phyloP scores from a whole-genome alignment of 225 moss, liverwort and hornwort genomes.

The Polytrichum commune region DNA sequence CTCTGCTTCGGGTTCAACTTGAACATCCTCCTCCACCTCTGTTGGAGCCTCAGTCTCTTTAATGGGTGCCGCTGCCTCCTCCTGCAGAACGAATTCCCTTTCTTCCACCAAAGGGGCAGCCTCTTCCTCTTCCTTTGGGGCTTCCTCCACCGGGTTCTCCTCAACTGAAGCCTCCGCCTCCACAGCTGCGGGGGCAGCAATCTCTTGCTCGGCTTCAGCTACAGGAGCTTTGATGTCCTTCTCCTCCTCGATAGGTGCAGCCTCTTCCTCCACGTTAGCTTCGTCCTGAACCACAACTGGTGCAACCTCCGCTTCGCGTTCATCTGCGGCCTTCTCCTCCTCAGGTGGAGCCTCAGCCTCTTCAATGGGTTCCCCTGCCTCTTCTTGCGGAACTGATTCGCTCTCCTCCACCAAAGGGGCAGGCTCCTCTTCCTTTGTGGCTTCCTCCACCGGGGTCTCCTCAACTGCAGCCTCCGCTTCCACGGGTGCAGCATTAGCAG shows the following conservation, averaged over 20 bases:
- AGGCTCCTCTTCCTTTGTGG: neutral
- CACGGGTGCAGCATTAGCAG: neutral
- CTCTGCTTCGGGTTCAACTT: too few relatives aligned
- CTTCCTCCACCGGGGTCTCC: neutral
- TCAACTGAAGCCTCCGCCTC: neutral
- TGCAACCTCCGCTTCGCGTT: neutral
- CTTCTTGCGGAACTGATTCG: too few relatives aligned
- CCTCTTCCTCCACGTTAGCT: neutral
- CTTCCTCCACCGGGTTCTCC: too few relatives aligned
- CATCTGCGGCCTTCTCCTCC: neutral
- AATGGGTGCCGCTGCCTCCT: too few relatives aligned
- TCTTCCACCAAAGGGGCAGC: too few relatives aligned
- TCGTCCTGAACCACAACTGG: neutral
- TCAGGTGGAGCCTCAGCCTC: neutral
- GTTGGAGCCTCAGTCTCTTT: too few relatives aligned
- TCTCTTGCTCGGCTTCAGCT: neutral
- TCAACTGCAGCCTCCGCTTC: neutral
- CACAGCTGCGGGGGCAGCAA: rapidly evolving
- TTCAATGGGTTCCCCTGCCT: neutral
- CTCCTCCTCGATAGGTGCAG: neutral
- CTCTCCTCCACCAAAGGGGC: too few relatives aligned
- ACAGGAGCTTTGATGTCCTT: neutral
- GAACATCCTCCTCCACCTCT: too few relatives aligned
- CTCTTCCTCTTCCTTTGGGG: too few relatives aligned
- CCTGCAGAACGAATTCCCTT: too few relatives aligned